A percentile compares a stretch with the other conserved stretches of the same genome.
phyloP scores from a whole-genome alignment of 2,329 filamentous ascomycete genomes.

The Atkinsonella texensis region DNA sequence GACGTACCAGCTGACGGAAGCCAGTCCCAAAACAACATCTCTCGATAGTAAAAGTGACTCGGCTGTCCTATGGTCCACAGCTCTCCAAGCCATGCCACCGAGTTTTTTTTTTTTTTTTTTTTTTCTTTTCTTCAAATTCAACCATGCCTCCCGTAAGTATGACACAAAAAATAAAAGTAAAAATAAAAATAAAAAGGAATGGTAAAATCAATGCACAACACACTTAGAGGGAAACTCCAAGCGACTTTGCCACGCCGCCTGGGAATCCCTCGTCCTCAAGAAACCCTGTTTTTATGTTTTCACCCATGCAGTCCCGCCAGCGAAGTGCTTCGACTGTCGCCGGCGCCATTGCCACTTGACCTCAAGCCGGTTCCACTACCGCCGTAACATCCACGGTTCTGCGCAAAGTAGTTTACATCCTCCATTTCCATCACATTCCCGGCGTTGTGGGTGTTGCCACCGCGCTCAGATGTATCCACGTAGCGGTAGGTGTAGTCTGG shows the following conservation, averaged over 20 bases:
- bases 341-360: not conserved
- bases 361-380: not conserved
- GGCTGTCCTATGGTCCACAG: too few relatives aligned
- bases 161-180: not conserved
- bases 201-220: conserved; percentile 3
- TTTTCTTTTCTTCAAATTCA: too few relatives aligned
- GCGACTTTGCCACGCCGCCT: not conserved
- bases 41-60: too few relatives aligned
- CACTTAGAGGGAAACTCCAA: not conserved
- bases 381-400: conserved; percentile 1
- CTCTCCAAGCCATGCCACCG: too few relatives aligned
- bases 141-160: not conserved
- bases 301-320: conserved; percentile 1
- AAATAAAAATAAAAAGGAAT: not conserved
- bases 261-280: not conserved
- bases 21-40: too few relatives aligned
- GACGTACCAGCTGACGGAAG: too few relatives aligned
- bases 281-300: not conserved
- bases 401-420: conserved; percentile 1
- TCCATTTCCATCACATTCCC: conserved; percentile 1
- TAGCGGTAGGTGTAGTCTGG: conserved; percentile 20
- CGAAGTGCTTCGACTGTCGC: not conserved
- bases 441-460: not conserved
- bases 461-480: conserved; percentile 12
- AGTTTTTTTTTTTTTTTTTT: too few relatives aligned